These are phyloP conservation scores for Euryodendron excelsum DNA, from an alignment of 148 eudicot species.

Conservation along the genomic window DNA sequence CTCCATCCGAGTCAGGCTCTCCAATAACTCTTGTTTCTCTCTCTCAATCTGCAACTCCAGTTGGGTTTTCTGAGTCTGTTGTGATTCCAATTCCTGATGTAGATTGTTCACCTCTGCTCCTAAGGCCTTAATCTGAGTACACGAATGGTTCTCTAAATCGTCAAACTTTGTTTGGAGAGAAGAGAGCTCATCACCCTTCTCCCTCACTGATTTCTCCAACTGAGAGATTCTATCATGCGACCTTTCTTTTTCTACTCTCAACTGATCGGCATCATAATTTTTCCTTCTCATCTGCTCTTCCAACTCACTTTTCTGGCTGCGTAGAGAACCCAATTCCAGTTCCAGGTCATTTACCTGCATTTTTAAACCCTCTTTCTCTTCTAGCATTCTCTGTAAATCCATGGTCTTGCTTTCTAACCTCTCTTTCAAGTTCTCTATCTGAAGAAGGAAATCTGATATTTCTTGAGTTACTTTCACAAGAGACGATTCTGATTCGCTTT, in stretches of 20 bases:
- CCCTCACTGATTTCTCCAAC: constrained; percentile 10
- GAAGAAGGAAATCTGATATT: neutral
- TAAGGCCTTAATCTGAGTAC: constrained; percentile 31
- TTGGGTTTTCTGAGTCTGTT: constrained; percentile 36
- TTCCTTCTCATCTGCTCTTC: constrained; percentile 19
- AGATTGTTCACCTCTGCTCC: constrained; percentile 29
- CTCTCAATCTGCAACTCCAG: constrained; percentile 44
- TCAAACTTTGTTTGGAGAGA: no score
- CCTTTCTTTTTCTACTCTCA: constrained; percentile 32
- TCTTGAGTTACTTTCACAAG: constrained; percentile 16
- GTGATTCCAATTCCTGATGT: constrained; percentile 41
- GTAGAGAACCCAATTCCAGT: constrained; percentile 27
- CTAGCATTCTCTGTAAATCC: constrained; percentile 7
- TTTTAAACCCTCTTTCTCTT: constrained; percentile 22
- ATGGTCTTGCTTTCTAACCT: constrained; percentile 14
- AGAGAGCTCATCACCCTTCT: no score
- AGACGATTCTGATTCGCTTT: constrained; percentile 37
- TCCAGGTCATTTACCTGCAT: constrained; percentile 21
- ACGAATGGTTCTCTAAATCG: constrained; percentile 25
- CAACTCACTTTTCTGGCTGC: constrained; percentile 25
- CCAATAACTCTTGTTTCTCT: constrained; percentile 33
- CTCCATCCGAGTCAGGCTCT: constrained; percentile 29
- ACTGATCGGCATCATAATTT: constrained; percentile 17
- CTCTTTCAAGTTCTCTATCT: constrained; percentile 9
- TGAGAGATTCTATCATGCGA: constrained; percentile 1